These are phyloP conservation scores for Aureobasidium sp. DNA, from an alignment of 2,329 filamentous ascomycete genomes.

Conservation along the genomic window DNA sequence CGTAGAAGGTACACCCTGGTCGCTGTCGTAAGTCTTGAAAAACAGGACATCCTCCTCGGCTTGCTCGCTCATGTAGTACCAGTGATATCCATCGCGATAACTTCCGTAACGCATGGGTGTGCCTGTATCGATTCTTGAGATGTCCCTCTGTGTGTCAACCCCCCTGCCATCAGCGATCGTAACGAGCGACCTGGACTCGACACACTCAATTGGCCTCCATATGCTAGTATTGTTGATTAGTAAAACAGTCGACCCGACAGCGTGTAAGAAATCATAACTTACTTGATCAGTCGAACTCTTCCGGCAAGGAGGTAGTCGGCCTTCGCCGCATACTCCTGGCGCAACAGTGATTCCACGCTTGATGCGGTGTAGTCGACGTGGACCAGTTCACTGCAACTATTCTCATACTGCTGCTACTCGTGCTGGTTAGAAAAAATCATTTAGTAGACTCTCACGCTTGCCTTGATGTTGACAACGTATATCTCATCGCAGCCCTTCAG, in stretches of 20 bases:
- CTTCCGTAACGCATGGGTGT: slow-evolving; percentile 19
- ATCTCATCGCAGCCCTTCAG: slow-evolving; percentile 22
- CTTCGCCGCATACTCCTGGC: slow-evolving; percentile 21
- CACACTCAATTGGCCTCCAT: slow-evolving; percentile 18
- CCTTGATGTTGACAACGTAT: slow-evolving; percentile 19
- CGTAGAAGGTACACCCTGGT: slow-evolving; percentile 15
- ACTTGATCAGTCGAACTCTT: slow-evolving; percentile 19
- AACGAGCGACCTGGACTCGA: slow-evolving; percentile 20
- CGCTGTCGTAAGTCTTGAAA: slow-evolving; percentile 23
- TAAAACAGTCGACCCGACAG: neutral
- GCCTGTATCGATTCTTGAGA: slow-evolving; percentile 18
- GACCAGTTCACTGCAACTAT: slow-evolving; percentile 17
- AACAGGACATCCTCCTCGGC: slow-evolving; percentile 19
- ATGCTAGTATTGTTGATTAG: neutral
- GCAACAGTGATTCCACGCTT: slow-evolving; percentile 21
- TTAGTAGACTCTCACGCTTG: neutral
- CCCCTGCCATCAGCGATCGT: slow-evolving; percentile 22
- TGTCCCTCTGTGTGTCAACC: slow-evolving; percentile 17
- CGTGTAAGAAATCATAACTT: neutral
- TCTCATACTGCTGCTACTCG: neutral
- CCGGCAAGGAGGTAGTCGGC: slow-evolving; percentile 19
- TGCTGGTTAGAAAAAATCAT: neutral
- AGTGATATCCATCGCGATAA: slow-evolving; percentile 21
- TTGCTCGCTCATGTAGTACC: slow-evolving; percentile 23
- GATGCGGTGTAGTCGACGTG: slow-evolving; percentile 23